Conservation (phyloP, 2,329 filamentous ascomycete genomes). For the Talaromyces sp. region DNA sequence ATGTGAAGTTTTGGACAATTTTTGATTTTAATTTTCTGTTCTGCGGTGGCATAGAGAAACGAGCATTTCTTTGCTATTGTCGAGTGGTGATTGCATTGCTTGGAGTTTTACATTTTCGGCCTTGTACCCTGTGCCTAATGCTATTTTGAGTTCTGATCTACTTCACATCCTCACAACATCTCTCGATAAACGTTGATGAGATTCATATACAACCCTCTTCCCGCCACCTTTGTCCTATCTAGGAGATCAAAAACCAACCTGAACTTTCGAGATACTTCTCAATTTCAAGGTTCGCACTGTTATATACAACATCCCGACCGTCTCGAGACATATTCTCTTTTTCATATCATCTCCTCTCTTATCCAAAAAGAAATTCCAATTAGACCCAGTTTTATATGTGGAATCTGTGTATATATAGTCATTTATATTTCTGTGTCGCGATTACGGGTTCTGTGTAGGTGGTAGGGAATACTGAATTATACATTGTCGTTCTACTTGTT, state of each 20-base stretch:
- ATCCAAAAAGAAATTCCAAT: neutral
- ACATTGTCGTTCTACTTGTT: neutral
- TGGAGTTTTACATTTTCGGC: conserved; percentile 1
- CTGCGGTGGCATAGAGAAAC: conserved; percentile 7
- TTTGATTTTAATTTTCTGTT: neutral
- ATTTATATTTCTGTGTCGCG: neutral
- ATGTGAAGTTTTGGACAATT: neutral
- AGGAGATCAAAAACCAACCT: neutral
- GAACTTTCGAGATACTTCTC: neutral
- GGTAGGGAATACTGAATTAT: neutral
- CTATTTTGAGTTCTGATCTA: neutral
- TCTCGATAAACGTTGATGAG: neutral
- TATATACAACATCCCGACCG: neutral
- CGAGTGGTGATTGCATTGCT: conserved; percentile 6
- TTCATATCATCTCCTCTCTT: conserved; percentile 3
- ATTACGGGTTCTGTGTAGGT: neutral
- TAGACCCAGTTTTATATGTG: neutral
- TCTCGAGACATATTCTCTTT: neutral
- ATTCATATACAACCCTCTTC: neutral
- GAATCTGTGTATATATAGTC: neutral
- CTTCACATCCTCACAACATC: no score
- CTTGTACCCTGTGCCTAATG: neutral
- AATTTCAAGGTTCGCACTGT: neutral
- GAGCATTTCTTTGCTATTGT: conserved; percentile 4
- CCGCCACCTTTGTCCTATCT: neutral